phyloP scores from a whole-genome alignment of 805 yeast genomes.

The Blastobotrys attinorum region DNA sequence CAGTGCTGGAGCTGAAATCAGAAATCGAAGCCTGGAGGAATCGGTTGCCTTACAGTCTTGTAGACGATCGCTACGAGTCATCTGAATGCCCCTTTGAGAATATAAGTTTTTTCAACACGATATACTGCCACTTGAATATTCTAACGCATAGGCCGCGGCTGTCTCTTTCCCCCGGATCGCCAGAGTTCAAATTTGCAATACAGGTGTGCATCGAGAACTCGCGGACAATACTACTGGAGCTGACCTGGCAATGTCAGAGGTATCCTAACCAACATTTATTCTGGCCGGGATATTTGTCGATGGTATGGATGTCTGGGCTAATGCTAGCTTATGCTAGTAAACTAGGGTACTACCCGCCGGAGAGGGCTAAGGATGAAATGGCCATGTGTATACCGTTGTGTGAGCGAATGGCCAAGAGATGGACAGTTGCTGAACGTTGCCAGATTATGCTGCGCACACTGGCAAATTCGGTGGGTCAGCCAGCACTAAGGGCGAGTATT shows the following conservation, averaged over 20 bases:
- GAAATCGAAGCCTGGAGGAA: constrained; percentile 7
- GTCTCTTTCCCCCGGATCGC: constrained; percentile 1
- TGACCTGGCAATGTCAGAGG: neutral
- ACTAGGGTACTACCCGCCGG: constrained; percentile 1
- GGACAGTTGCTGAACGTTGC: constrained; percentile 2
- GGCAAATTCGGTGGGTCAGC: too few relatives aligned
- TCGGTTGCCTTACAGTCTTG: constrained; percentile 1
- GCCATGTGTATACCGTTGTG: constrained; percentile 2
- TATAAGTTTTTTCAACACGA: constrained; percentile 1
- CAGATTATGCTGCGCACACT: neutral
- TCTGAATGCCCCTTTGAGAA: constrained; percentile 3
- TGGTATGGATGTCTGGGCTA: constrained; percentile 7
- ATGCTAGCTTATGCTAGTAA: constrained; percentile 3
- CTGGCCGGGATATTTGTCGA: constrained; percentile 6
- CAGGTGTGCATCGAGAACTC: constrained; percentile 4
- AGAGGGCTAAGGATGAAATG: neutral
- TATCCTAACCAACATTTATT: constrained; percentile 2
- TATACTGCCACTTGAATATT: constrained; percentile 1
- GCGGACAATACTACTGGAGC: neutral
- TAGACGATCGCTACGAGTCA: neutral
- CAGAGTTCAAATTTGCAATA: constrained; percentile 5
- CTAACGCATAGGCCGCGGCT: constrained; percentile 3
- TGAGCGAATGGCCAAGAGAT: constrained; percentile 1
- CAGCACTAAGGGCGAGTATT: too few relatives aligned
- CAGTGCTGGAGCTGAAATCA: constrained; percentile 3